Conservation (phyloP, 2,329 filamentous ascomycete species). For the Mollisiaceae sp. region DNA sequence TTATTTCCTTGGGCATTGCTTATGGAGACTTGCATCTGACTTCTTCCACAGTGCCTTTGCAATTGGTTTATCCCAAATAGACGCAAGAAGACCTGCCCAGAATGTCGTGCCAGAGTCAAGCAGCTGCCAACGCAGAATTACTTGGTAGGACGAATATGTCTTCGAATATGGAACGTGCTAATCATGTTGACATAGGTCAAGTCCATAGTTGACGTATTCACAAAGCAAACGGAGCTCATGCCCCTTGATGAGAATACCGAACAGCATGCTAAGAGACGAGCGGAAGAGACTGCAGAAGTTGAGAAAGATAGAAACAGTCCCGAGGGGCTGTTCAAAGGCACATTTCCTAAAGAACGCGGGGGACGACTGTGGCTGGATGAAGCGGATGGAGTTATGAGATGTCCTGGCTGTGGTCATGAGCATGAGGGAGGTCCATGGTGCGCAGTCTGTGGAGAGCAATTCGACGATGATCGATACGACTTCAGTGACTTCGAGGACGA, state of each 20-base stretch:
- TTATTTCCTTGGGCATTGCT: slow-evolving; percentile 16
- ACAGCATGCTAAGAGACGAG: slow-evolving; percentile 61
- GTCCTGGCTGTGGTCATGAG: slow-evolving; percentile 67
- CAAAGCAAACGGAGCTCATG: slow-evolving; percentile 62
- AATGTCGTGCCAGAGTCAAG: slow-evolving; percentile 65
- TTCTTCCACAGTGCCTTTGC: slow-evolving; percentile 40
- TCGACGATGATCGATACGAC: slow-evolving; percentile 49
- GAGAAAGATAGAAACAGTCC: slow-evolving; percentile 60
- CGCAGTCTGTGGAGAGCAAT: slow-evolving; percentile 57
- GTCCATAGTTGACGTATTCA: slow-evolving; percentile 67
- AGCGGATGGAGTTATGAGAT: slow-evolving; percentile 65
- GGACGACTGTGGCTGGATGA: slow-evolving; percentile 52
- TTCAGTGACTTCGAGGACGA: slow-evolving; percentile 47
- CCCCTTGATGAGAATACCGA: slow-evolving; percentile 66
- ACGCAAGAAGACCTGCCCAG: slow-evolving; percentile 69
- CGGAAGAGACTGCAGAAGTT: slow-evolving; percentile 63
- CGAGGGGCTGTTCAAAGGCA: slow-evolving; percentile 68
- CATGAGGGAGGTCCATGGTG: slow-evolving; percentile 63
- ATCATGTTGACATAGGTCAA: slow-evolving; percentile 54
- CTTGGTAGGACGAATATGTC: slow-evolving; percentile 50
- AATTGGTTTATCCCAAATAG: slow-evolving; percentile 48
- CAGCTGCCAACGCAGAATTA: slow-evolving; percentile 68
- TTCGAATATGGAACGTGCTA: slow-evolving; percentile 2
- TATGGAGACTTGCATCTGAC: slow-evolving; percentile 27
- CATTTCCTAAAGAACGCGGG: slow-evolving; percentile 34